Evolutionary conservation across 306 rosid species (phyloP), one percentile per base, ranked within the genome.

Genomic region (Fagus crenata): DNA sequence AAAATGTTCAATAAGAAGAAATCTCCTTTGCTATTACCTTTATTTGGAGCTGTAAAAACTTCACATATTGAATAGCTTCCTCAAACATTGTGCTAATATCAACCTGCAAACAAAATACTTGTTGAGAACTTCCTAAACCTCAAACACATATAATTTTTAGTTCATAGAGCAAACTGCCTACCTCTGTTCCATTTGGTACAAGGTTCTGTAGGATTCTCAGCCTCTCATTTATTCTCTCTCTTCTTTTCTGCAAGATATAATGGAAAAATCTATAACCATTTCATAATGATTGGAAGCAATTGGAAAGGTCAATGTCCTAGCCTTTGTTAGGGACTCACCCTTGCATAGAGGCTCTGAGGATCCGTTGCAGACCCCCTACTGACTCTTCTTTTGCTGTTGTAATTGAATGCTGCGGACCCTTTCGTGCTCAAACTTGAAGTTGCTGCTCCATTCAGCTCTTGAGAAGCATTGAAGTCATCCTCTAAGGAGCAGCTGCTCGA

Each of bases 21-120:
- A 35, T 39, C 75, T 32, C 53, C 60, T 78, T 36, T 9, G 36
- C 72, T 77, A 71, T 80, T 78, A 92, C 98, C 98, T 95, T 95
- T 61, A 95, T 90, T 85, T 95, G 98, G 71, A 90, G 93, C 75
- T 92, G 95, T 64, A 95, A 80, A 70, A 95, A 92, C 81, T 90
- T 92, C 70, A 95, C 98, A 86, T 95, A 92, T 42, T 86, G 90
- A 65, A 92, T 97, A 69, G 97, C 97, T 88, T 95, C 98, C 84
- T 95, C 98, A 36, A 95, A 97, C 98, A 95, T 95, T 81, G 98
- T 95, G 91, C 98, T 95, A 75, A 92, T 89, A 84, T 95, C 98
- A 75, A 94, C 98, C 98, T 94, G 81, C 53, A 90, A 14, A 78
- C 42, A 13, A 53, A 49, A 67, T 28, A 77, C 54, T 63, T 28